Evolutionary conservation across 805 yeast species (phyloP), one percentile per base, ranked within the genome.

Genomic region (Spathaspora sp.): DNA sequence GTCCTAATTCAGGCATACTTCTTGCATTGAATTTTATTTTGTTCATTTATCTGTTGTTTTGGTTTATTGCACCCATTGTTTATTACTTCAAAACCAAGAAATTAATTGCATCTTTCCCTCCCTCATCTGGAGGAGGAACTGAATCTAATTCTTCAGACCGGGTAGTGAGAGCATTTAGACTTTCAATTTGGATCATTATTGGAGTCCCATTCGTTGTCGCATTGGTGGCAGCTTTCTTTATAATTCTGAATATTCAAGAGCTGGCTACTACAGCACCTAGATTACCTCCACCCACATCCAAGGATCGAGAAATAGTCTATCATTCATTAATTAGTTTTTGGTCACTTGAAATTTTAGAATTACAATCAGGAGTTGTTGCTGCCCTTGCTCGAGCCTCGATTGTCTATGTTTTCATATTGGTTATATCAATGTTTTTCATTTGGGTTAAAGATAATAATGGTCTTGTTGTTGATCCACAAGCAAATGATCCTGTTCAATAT

Each of bases 391-490:
- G 40, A 16, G 18, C 18, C 40, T 4, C 9, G 3, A 9, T 11
- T 11, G 17, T 16, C 8, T 14, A n/a, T 35, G 9, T 8, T 6
- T 35, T 35, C 17, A n/a, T 35, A 16, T n/a, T 35, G 7, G 17
- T 66, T 18, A 47, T 56, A 14, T 49, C 53, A 26, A 40, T 67
- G 14, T 68, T 60, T 52, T 56, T 52, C 48, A 62, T 67, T 46
- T 68, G 72, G 73, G 59, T 67, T 40, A 66, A 57, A 46, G 64
- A 62, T 39, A 67, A 67, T 52, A 59, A 60, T 51, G 73, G 70
- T 9, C 57, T 67, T 48, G 51, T 64, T 18, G 50, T 64, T 16
- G 68, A 67, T 46, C 55, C 55, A 14, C 47, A 57, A 18, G 57
- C 47, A 26, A 48, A 52, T 31, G 55, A 52, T 40, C 50, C 47